These are phyloP conservation scores for Choiromyces venosus DNA, from an alignment of 495 filamentous ascomycete species.

Conservation along the genomic window DNA sequence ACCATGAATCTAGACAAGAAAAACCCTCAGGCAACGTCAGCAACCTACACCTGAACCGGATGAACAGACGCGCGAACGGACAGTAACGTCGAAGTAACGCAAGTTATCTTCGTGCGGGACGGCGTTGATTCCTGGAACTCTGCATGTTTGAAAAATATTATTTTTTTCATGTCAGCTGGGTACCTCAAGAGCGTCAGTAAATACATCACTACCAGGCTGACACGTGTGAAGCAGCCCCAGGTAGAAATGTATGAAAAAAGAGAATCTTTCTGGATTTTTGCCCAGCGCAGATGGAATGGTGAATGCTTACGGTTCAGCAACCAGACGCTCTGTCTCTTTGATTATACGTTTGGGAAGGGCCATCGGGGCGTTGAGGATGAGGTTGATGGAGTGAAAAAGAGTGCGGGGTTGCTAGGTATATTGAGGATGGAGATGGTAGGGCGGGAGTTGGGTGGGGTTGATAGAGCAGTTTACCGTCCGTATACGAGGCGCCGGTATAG, in stretches of 20 bases:
- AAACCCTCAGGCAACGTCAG: slow-evolving; percentile 16
- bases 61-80: slow-evolving; percentile 13
- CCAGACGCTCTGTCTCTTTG: slow-evolving; percentile 96
- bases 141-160: slow-evolving; percentile 42
- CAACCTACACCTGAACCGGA: neutral
- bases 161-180: neutral
- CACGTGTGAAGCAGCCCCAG: slow-evolving; percentile 10
- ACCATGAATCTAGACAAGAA: slow-evolving; percentile 71
- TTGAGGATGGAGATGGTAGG: neutral
- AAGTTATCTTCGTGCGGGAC: slow-evolving; percentile 98
- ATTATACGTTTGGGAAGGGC: slow-evolving; percentile 86
- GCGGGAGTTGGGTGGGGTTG: neutral
- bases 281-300: neutral
- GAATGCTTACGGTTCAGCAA: slow-evolving; percentile 81
- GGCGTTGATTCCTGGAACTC: slow-evolving; percentile 93
- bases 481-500: neutral
- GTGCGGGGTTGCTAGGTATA: slow-evolving; percentile 28
- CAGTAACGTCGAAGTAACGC: slow-evolving; percentile 90
- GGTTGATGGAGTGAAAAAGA: slow-evolving; percentile 25
- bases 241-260: slow-evolving; percentile 12
- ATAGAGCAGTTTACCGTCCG: neutral
- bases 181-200: slow-evolving; percentile 26
- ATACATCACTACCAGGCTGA: slow-evolving; percentile 10
- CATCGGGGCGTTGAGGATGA: slow-evolving; percentile 33
- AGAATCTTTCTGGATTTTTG: neutral